phyloP scores from a whole-genome alignment of 2,329 filamentous ascomycete genomes.

The Plenodomus tracheiphilus region DNA sequence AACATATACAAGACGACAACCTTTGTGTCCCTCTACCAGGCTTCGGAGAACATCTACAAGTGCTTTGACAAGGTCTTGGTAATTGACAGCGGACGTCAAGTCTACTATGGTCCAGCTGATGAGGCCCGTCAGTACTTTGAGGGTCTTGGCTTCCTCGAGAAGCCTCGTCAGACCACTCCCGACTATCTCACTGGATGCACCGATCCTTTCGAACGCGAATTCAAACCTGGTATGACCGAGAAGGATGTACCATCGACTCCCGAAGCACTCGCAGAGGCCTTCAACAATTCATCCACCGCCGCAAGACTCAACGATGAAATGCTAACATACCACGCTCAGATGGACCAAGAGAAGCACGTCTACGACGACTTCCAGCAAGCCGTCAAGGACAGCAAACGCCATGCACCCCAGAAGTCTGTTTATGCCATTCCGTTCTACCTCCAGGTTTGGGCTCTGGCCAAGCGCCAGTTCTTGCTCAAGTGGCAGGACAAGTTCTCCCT shows the following conservation, averaged over 20 bases:
- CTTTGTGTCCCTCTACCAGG: slow-evolving; percentile 85
- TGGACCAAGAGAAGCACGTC: slow-evolving; percentile 66
- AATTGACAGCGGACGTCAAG: slow-evolving; percentile 74
- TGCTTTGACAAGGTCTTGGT: slow-evolving; percentile 85
- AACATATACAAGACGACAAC: slow-evolving; percentile 83
- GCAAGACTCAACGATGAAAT: slow-evolving; percentile 67
- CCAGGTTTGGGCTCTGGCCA: slow-evolving; percentile 81
- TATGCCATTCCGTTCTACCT: slow-evolving; percentile 83
- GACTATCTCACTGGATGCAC: slow-evolving; percentile 84
- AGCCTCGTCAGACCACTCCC: slow-evolving; percentile 76
- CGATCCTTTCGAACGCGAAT: slow-evolving; percentile 80
- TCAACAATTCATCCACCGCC: slow-evolving; percentile 65
- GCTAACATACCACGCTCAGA: slow-evolving; percentile 65
- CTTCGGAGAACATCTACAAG: slow-evolving; percentile 78
- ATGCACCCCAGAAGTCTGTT: slow-evolving; percentile 71
- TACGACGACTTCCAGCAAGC: slow-evolving; percentile 78
- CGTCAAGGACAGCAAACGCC: slow-evolving; percentile 77
- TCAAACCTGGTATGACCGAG: slow-evolving; percentile 66
- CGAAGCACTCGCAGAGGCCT: slow-evolving; percentile 69
- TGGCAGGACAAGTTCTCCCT: slow-evolving; percentile 84
- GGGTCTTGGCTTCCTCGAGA: slow-evolving; percentile 71
- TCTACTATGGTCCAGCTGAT: slow-evolving; percentile 71
- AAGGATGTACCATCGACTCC: slow-evolving; percentile 70
- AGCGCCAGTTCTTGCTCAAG: slow-evolving; percentile 82
- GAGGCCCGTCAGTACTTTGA: slow-evolving; percentile 77